Evolutionary conservation across 768 basidiomycete genomes (phyloP), one percentile per base, ranked within the genome.

Genomic region (Tremella mesenterica): DNA sequence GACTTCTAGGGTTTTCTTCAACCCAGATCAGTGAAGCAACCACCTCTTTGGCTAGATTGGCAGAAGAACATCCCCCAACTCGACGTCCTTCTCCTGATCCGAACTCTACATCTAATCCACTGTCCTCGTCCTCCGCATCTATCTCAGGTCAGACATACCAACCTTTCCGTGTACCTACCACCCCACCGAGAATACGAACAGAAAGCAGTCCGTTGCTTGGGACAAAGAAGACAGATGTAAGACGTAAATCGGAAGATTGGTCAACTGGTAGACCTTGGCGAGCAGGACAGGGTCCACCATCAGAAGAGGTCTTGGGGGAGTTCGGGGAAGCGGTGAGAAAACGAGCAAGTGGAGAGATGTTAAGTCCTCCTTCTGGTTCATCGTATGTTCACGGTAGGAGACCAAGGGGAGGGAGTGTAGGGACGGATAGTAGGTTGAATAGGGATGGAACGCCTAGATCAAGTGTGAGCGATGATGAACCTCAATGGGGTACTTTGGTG

Each of bases 231-330:
- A 47, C 29, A n/a, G 9, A 48, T 16, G 53, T 48, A 26, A 44
- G 68, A 28, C 48, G 68, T 8, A 56, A 51, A 26, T 56, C 53
- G 1, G 68, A 70, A 48, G 65, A 67, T 44, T 70, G 68, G 68
- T 58, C 63, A 9, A 36, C 48, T 1, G 49, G 50, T 12, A 27
- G 55, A 44, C 54, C 48, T 33, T 67, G 68, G 65, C 57, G 63
- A 21, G 62, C 60, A 58, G 68, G 68, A 18, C 55, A 64, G 41
- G 68, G 65, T 0, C 68, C 65, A 12, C 52, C 58, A 4, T 63
- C 61, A 1, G 68, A 64, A 7, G 65, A 65, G 39, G 54, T 57
- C 1, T 31, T 67, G 0, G 65, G 68, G 16, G 68, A 67, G 39
- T 70, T 70, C 38, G 63, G 63, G 23, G 68, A 59, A 14, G 65